Conservation (phyloP, 192 early-diverging fungal genomes). For the Funneliformis mosseae region DNA sequence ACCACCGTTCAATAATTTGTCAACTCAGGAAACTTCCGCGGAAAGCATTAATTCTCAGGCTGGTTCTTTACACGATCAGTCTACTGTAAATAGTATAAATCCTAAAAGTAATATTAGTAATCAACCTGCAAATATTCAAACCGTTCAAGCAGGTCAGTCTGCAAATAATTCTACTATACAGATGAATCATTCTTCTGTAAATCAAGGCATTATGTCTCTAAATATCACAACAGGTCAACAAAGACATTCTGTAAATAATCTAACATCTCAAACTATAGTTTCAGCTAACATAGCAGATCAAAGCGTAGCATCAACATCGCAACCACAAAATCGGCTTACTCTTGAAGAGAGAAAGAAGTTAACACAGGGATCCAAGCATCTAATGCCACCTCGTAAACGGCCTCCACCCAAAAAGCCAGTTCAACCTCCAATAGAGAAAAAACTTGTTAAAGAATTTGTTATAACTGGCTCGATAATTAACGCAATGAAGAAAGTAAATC, state of each 20-base stretch:
- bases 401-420: not conserved
- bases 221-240: too few relatives aligned
- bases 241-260: too few relatives aligned
- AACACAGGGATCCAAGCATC: not conserved
- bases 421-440: not conserved
- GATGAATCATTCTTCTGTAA: too few relatives aligned
- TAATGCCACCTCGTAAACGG: not conserved
- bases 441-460: not conserved
- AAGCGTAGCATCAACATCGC: not conserved
- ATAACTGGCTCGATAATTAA: not conserved
- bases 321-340: not conserved
- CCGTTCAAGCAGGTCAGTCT: not conserved
- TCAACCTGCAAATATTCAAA: not conserved
- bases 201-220: too few relatives aligned
- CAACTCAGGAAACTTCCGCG: too few relatives aligned
- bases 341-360: not conserved
- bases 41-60: not conserved
- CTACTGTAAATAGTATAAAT: not conserved
- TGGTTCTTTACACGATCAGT: not conserved
- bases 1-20: too few relatives aligned
- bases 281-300: not conserved
- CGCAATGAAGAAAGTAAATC: slow-evolving; percentile 20
- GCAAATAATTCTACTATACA: not conserved
- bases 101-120: not conserved
- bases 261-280: not conserved